Percentiles rank a stretch among this genome's conserved stretches.
Evolutionary conservation across 768 basidiomycete species (phyloP).

Genomic region (Tylopilus vinaceipallidus): DNA sequence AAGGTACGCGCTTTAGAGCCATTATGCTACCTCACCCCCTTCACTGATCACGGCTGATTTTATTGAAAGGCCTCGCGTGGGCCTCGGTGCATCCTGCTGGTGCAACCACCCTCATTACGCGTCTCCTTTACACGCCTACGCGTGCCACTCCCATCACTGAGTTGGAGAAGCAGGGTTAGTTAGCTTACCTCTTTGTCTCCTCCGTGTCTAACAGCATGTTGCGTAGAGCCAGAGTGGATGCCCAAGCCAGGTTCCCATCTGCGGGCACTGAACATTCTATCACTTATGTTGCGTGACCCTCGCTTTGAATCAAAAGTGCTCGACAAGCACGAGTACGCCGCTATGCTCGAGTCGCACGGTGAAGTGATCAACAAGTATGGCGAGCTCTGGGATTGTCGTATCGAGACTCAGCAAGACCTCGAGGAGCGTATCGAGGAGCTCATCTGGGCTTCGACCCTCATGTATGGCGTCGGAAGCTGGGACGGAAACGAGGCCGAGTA

Average conservation of each 20-base stretch:
- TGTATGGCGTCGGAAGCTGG: slow-evolving; percentile 63
- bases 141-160: slow-evolving; percentile 22
- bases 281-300: slow-evolving; percentile 52
- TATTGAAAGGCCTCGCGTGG: slow-evolving; percentile 55
- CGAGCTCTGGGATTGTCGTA: slow-evolving; percentile 46
- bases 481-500: slow-evolving; percentile 36
- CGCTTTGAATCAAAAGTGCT: slow-evolving; percentile 30
- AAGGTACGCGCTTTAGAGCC: slow-evolving; percentile 40
- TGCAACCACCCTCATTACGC: slow-evolving; percentile 36
- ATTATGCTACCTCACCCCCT: not conserved
- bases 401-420: slow-evolving; percentile 37
- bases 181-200: not conserved
- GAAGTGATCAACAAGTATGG: slow-evolving; percentile 42
- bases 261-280: slow-evolving; percentile 50
- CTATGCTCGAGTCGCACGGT: slow-evolving; percentile 36
- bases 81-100: slow-evolving; percentile 47
- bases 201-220: not conserved
- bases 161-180: slow-evolving; percentile 20
- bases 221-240: slow-evolving; percentile 24
- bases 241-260: slow-evolving; percentile 34
- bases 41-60: not conserved
- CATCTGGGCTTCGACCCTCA: slow-evolving; percentile 50
- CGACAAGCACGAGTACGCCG: slow-evolving; percentile 36
- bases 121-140: slow-evolving; percentile 26
- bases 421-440: slow-evolving; percentile 61